Base-by-base conservation (phyloP, 2,329 filamentous ascomycete species). In the Curvularia lunata region DNA sequence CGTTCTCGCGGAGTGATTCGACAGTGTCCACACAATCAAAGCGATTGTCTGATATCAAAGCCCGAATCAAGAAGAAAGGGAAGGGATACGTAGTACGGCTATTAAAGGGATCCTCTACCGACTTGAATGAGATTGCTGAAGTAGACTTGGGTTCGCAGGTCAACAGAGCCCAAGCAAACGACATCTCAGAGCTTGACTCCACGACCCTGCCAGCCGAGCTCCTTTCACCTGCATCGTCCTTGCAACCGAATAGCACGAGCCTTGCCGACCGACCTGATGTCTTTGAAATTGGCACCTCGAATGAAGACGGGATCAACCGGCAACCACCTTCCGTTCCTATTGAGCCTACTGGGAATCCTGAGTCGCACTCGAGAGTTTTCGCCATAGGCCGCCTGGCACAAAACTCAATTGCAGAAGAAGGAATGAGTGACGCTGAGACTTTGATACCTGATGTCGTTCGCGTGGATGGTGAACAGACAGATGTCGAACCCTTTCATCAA, bases 31-130 rank as follows among this genome's bases (percentile, higher is more conserved):
- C 55, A 2, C 69, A 73, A 43, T 68, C 66, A 13, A 65, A 66
- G 18, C 67, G 62, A 30, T 63, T 73, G 43, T 58, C 70, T 4
- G 67, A 73, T 18, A 72, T 75, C 54, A 74, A 72, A 37, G 72
- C 72, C 1, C 62, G 64, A 4, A 71, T 75, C 37, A 73, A 73
- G 61, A 73, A 71, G 60, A 74, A 67, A 40, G 70, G 68, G n/a
- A 72, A 67, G 28, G 72, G 72, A 0, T 73, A 74, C 41, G 68
- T 75, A 4, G 67, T 75, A 16, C 55, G 72, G 18, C 59, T 75
- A 4, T 51, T 73, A 19, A 73, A 73, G 38, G 68, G 69, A 2
- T 68, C 70, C 4, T 66, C 49, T 19, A 28, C 63, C 3, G 69
- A 72, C 10, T 54, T 55, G 2, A 62, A 68, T 43, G 67, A 73